Conservation (phyloP, 768 basidiomycete species). For the Coprinopsis marcescibilis region DNA sequence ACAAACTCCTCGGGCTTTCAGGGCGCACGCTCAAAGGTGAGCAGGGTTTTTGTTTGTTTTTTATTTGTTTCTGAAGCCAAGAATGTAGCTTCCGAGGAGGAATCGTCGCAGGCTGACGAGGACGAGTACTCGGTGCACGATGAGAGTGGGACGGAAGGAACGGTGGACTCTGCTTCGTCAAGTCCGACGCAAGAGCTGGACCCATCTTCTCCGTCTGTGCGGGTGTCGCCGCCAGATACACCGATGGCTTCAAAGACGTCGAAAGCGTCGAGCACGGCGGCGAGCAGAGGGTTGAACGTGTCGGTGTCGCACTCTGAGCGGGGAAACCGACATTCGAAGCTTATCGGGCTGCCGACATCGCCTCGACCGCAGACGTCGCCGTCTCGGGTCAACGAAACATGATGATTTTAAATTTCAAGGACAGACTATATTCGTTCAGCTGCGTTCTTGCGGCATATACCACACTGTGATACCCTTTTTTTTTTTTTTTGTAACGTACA, state of each 20-base stretch:
- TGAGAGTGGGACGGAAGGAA: constrained; percentile 62
- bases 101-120: constrained; percentile 61
- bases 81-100: constrained; percentile 38
- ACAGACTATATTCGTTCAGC: constrained; percentile 1
- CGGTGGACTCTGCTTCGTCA: constrained; percentile 43
- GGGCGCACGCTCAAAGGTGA: constrained; percentile 65
- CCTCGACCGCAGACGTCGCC: constrained; percentile 44
- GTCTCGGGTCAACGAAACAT: constrained; percentile 23
- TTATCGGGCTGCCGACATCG: constrained; percentile 57
- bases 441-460: constrained; percentile 25
- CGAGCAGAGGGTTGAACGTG: constrained; percentile 67
- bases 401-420: constrained; percentile 10
- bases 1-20: constrained; percentile 71
- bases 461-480: constrained; percentile 33
- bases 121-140: constrained; percentile 65
- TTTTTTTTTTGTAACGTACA: constrained; percentile 13
- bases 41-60: constrained; percentile 23
- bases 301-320: constrained; percentile 44
- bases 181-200: constrained; percentile 28
- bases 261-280: constrained; percentile 56
- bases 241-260: constrained; percentile 36
- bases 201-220: constrained; percentile 23
- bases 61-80: constrained; percentile 15
- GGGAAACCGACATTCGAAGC: constrained; percentile 57
- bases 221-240: constrained; percentile 35